Base-by-base conservation (phyloP, 2,329 filamentous ascomycete species). In the Arthrobotrys megalospora region DNA sequence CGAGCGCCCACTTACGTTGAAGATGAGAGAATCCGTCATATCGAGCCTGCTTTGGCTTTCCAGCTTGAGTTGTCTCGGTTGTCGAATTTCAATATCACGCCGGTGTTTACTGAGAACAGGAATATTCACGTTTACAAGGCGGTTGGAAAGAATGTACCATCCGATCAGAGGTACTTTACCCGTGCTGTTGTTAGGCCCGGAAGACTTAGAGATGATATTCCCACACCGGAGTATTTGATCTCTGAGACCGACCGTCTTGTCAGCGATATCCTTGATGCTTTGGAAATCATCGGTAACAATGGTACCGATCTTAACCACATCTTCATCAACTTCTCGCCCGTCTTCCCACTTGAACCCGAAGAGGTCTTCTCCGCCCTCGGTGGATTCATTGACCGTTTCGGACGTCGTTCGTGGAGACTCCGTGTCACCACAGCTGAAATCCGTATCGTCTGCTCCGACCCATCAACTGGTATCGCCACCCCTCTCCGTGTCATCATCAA, bases 51-150 rank as follows among this genome's bases (percentile, higher is more conserved):
- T 69, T 88, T 97, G 85, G 94, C 96, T 83, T 99, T 98, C 93
- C 96, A 99, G 88, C 92, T 98, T 84, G 96, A 99, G 86, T 91
- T 99, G 80, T 92, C 91, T 76, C 92, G 96, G 85, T 90, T 99
- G 34, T 92, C 92, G 83, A 98, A 97, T 87, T 99, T 99, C 90
- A 91, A 94, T 87, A 97, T 98, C 86, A 96, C 94, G 87, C 95
- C 96, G 1, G 94, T 99, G 64, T 99, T 99, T 86, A 98, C 96
- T 0, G 94, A 98, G 86, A 99, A 99, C 88, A 92, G 96, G 84
- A 98, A 97, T 86, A 97, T 99, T 81, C 96, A 99, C 87, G 94
- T 99, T 77, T 99, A 98, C 86, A 94, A 98, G 88, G 96, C 93
- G 81, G 87, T 97, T 82, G 96, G 96, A 83, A 99, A 97, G 88